Conservation (phyloP, 1,284 basidiomycete genomes). For the Leccinum pallidistipes region DNA sequence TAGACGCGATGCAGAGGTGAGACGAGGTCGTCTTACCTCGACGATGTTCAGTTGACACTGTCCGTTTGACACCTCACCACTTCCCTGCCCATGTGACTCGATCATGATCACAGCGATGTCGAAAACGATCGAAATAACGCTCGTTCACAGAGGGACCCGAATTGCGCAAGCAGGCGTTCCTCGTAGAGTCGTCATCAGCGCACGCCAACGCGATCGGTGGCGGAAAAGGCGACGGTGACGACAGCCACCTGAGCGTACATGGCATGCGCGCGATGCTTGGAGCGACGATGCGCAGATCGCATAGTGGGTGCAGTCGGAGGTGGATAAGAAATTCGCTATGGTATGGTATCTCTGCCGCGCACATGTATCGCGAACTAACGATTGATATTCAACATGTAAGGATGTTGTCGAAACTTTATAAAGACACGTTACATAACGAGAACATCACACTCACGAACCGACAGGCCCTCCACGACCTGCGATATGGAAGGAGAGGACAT, state of each 20-base stretch:
- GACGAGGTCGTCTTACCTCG: slow-evolving; percentile 11
- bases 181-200: background rate
- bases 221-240: background rate
- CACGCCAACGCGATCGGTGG: background rate
- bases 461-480: too few relatives aligned
- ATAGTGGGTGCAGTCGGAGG: background rate
- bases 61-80: too few relatives aligned
- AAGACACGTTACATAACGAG: too few relatives aligned
- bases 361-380: background rate
- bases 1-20: slow-evolving; percentile 72
- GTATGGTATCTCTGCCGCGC: background rate
- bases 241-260: background rate
- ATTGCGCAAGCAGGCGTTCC: slow-evolving; percentile 11
- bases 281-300: slow-evolving; percentile 6
- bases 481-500: too few relatives aligned
- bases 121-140: background rate
- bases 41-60: background rate
- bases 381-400: background rate
- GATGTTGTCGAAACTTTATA: too few relatives aligned
- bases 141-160: slow-evolving; percentile 23
- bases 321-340: background rate
- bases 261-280: slow-evolving; percentile 5
- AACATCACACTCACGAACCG: too few relatives aligned
- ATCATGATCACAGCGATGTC: background rate
- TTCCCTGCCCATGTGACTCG: background rate